Conservation (phyloP, 345 rosid genomes). For the Ceriops zippeliana region DNA sequence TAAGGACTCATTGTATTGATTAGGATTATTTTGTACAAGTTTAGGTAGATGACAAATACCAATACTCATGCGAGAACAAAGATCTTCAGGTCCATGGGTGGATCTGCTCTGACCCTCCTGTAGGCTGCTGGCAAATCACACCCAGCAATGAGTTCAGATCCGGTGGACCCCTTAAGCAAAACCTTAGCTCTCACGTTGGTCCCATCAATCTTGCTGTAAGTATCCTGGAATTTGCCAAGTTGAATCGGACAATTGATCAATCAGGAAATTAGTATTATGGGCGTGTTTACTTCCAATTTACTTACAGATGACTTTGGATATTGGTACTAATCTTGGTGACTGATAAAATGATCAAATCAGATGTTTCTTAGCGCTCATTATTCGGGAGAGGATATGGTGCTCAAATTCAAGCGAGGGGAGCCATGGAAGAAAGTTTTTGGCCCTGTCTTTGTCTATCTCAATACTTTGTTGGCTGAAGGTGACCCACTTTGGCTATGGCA, state of each 20-base stretch:
- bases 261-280: too few species aligned
- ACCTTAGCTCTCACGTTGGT: constrained; percentile 90
- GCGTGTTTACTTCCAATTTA: too few species aligned
- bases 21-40: too few species aligned
- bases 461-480: constrained; percentile 49
- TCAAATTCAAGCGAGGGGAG: constrained; percentile 56
- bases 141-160: constrained; percentile 83
- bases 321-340: not conserved
- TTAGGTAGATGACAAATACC: constrained; percentile 94
- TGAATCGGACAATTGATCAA: too few species aligned
- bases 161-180: constrained; percentile 80
- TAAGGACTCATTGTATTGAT: too few species aligned
- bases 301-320: too few species aligned
- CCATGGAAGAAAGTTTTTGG: constrained; percentile 93
- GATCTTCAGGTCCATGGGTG: constrained; percentile 79
- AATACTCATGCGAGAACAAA: constrained; percentile 72
- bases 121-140: constrained; percentile 91
- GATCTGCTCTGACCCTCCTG: constrained; percentile 58
- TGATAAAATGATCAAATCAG: constrained; percentile 32
- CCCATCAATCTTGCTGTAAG: constrained; percentile 78
- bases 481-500: constrained; percentile 79
- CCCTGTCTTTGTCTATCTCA: constrained; percentile 80
- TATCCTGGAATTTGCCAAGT: not conserved
- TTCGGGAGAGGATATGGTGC: constrained; percentile 70
- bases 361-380: constrained; percentile 84